Evolutionary conservation across 140 eudicot species (phyloP).

Genomic region (Flaveria floridana): DNA sequence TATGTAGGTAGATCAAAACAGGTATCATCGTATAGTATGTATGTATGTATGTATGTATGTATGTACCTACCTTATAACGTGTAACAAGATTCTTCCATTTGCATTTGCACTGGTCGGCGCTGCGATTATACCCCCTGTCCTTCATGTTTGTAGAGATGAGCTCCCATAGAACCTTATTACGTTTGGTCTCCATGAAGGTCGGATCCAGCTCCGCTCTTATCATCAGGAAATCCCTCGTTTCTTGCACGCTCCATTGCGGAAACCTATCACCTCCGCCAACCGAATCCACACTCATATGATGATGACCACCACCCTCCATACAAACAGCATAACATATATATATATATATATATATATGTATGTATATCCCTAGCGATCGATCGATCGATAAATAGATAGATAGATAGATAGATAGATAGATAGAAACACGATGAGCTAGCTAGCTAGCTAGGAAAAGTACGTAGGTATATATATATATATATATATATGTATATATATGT

Average conservation of each 20-base stretch:
- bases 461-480: too few species aligned
- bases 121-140: slow-evolving; percentile 80
- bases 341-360: background rate
- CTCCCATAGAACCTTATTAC: slow-evolving; percentile 87
- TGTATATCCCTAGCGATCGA: too few species aligned
- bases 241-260: slow-evolving; percentile 96
- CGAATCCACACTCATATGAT: slow-evolving; percentile 35
- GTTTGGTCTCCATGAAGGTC: slow-evolving; percentile 80
- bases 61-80: slow-evolving; percentile 57
- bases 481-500: too few species aligned
- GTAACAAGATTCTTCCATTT: slow-evolving; percentile 98
- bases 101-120: slow-evolving; percentile 86
- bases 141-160: slow-evolving; percentile 64
- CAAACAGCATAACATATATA: background rate
- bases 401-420: too few species aligned
- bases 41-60: too few species aligned
- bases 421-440: too few species aligned
- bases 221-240: slow-evolving; percentile 74
- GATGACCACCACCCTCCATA: slow-evolving; percentile 36
- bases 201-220: slow-evolving; percentile 82
- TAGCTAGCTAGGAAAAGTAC: too few species aligned
- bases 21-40: too few species aligned
- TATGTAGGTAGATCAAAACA: too few species aligned
- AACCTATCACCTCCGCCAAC: slow-evolving; percentile 54
- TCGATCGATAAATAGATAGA: background rate